Conservation (phyloP, 2,329 filamentous ascomycete genomes). For the Parastagonospora avenae region DNA sequence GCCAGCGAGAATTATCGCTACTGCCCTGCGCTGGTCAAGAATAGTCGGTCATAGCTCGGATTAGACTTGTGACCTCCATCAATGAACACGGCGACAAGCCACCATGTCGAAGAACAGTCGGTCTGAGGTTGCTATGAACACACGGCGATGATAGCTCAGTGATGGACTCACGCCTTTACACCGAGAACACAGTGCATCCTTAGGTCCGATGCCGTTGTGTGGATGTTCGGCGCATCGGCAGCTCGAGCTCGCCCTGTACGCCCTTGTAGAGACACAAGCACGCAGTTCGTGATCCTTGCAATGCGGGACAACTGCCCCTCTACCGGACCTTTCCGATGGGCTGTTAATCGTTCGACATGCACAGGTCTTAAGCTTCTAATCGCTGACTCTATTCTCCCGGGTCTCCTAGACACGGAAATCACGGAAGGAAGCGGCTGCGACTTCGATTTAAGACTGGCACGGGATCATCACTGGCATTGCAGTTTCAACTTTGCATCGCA, state of each 20-base stretch:
- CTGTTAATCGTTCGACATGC: constrained; percentile 33
- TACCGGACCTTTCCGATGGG: constrained; percentile 25
- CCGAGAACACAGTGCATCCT: constrained; percentile 6
- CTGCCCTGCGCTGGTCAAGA: too few species aligned
- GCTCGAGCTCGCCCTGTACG: constrained; percentile 16
- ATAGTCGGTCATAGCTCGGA: too few species aligned
- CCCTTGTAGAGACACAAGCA: constrained; percentile 17
- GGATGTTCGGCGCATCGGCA: constrained; percentile 22
- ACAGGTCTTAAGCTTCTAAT: constrained; percentile 7
- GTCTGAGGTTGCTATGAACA: too few species aligned
- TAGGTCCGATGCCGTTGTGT: constrained; percentile 9
- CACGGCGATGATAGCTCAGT: too few species aligned
- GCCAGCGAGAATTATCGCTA: too few species aligned
- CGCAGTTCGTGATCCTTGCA: constrained; percentile 15
- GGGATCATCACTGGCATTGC: constrained; percentile 25
- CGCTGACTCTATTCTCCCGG: constrained; percentile 5
- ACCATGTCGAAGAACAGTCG: too few species aligned
- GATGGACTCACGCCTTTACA: background rate
- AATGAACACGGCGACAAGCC: too few species aligned
- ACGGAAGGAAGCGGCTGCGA: constrained; percentile 15
- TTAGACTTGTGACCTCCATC: too few species aligned
- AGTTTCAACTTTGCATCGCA: constrained; percentile 25
- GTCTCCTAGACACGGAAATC: constrained; percentile 17
- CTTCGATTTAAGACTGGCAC: constrained; percentile 9
- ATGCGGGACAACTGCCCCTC: constrained; percentile 17